These are phyloP conservation scores for Rhamnella rubrinervis DNA, from an alignment of 331 rosid species.

Conservation along the genomic window DNA sequence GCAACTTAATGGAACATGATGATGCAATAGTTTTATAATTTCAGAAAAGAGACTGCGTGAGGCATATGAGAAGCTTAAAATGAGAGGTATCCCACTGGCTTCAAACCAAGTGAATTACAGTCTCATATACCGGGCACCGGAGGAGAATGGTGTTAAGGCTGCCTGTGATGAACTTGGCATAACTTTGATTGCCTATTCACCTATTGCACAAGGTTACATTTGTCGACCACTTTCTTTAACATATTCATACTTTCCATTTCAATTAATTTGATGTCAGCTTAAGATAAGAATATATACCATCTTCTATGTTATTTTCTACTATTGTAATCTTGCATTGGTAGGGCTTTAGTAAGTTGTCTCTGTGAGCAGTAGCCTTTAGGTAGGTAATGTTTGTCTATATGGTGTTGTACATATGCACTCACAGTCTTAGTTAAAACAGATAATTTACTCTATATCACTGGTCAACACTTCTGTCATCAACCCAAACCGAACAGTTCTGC, in stretches of 20 bases:
- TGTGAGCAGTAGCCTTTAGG: not conserved
- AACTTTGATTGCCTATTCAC: slow-evolving; percentile 88
- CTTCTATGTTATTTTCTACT: no score
- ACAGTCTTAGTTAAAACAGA: no score
- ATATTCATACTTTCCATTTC: not conserved
- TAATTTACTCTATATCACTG: no score
- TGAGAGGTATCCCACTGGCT: slow-evolving; percentile 88
- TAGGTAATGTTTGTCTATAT: not conserved
- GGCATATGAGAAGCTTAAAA: slow-evolving; percentile 63
- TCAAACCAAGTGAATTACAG: slow-evolving; percentile 96
- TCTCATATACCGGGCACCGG: slow-evolving; percentile 81
- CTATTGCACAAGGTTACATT: slow-evolving; percentile 82
- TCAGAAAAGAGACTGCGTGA: slow-evolving; percentile 74
- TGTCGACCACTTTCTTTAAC: not conserved
- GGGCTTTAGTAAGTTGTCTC: no score
- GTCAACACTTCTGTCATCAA: not conserved
- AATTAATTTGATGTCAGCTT: not conserved
- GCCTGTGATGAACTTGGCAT: slow-evolving; percentile 92
- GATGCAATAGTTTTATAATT: slow-evolving; percentile 3
- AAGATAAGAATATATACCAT: not conserved
- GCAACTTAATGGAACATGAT: not conserved
- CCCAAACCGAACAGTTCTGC: not conserved
- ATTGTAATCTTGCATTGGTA: no score
- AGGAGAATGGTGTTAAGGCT: slow-evolving; percentile 83
- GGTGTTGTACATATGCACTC: no score